phyloP scores from a whole-genome alignment of 441 rosid species.

The Gossypium aridum region DNA sequence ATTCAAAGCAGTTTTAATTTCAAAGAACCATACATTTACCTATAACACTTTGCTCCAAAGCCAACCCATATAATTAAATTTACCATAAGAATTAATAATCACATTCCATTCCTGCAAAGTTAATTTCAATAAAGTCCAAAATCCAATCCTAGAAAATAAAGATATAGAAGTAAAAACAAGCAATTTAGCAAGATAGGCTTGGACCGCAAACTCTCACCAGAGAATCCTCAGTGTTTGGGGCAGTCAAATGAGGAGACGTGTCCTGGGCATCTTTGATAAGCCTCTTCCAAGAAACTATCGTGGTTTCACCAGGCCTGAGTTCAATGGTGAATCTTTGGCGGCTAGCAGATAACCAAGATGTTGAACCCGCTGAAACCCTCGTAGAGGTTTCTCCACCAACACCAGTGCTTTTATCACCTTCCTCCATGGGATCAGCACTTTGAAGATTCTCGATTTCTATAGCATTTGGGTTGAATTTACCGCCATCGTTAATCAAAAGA shows the following conservation, averaged over 20 bases:
- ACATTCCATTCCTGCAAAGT: neutral
- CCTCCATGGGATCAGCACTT: conserved; percentile 5
- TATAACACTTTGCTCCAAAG: neutral
- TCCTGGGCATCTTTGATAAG: conserved; percentile 22
- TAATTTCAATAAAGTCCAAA: neutral
- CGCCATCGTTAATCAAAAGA: neutral
- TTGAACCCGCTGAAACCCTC: conserved; percentile 6
- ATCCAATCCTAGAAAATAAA: neutral
- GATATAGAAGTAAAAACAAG: neutral
- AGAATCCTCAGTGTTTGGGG: conserved; percentile 12
- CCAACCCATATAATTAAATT: neutral
- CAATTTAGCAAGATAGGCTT: neutral
- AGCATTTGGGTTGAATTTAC: neutral
- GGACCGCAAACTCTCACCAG: conserved; percentile 20
- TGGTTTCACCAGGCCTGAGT: conserved; percentile 36
- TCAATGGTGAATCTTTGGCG: conserved; percentile 31
- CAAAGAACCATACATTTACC: neutral
- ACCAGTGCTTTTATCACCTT: conserved; percentile 13
- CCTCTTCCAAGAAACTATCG: conserved; percentile 39
- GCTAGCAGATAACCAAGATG: conserved; percentile 8
- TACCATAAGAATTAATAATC: neutral
- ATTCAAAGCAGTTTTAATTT: neutral
- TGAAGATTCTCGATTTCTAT: neutral
- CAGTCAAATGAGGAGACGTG: conserved; percentile 1
- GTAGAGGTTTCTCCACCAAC: conserved; percentile 10